Conservation (phyloP, 345 rosid species). For the Citrus maxima region DNA sequence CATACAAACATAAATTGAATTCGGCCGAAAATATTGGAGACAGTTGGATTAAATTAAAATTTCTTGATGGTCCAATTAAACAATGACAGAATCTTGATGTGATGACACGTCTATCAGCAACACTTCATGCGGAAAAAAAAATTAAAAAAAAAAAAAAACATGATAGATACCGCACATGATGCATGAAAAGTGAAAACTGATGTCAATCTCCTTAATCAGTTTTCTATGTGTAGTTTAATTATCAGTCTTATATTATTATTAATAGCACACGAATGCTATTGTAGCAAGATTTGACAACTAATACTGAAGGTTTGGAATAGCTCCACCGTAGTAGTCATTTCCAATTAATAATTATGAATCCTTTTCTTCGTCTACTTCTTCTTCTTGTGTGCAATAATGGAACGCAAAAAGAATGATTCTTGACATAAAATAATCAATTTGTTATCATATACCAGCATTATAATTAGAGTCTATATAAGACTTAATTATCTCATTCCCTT, state of each 20-base stretch:
- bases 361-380: fast-evolving
- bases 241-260: neutral
- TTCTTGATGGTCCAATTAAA: neutral
- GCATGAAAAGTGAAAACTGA: neutral
- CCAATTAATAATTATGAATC: too few species aligned
- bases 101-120: neutral
- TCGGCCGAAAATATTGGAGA: neutral
- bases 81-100: neutral
- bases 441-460: too few species aligned
- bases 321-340: too few species aligned
- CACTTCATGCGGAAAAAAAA: neutral
- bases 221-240: neutral
- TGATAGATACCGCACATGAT: neutral
- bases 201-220: neutral
- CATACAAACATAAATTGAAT: neutral
- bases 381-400: too few species aligned
- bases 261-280: neutral
- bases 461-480: too few species aligned
- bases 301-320: neutral
- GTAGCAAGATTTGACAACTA: neutral
- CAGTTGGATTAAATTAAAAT: neutral
- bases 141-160: neutral
- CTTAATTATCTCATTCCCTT: too few species aligned
- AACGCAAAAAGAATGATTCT: too few species aligned
- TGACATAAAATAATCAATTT: too few species aligned